A percentile compares a stretch with the other conserved stretches of the same genome.
phyloP scores from a whole-genome alignment of 2,329 filamentous ascomycete genomes.

The Ceratocystis harringtonii region DNA sequence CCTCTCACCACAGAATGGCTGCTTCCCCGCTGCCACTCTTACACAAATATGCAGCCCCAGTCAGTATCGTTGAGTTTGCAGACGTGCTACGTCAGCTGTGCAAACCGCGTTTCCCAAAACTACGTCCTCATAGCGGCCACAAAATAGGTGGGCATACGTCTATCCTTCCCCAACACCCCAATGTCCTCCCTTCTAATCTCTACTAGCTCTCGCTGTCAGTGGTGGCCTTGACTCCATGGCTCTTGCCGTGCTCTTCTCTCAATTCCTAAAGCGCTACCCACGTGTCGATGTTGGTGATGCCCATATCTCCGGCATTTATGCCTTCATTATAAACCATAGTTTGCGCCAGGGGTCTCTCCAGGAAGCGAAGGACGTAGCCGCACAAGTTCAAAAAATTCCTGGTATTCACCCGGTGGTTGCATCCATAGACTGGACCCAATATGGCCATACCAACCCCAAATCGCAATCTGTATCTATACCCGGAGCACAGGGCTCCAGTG shows the following conservation, averaged over 20 bases:
- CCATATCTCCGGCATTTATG: slow-evolving; percentile 28
- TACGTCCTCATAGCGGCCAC: background rate
- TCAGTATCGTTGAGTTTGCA: slow-evolving; percentile 1
- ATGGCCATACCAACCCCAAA: slow-evolving; percentile 6
- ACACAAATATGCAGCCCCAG: background rate
- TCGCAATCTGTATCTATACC: background rate
- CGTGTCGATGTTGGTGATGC: slow-evolving; percentile 32
- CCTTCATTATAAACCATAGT: slow-evolving; percentile 42
- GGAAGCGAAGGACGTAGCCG: slow-evolving; percentile 37
- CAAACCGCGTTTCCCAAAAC: background rate
- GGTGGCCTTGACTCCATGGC: slow-evolving; percentile 98
- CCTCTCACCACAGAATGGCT: background rate
- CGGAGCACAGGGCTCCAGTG: background rate
- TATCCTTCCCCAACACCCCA: background rate
- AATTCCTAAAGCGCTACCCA: slow-evolving; percentile 26
- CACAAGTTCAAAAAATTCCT: slow-evolving; percentile 26
- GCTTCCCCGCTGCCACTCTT: background rate
- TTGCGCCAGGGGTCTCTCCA: slow-evolving; percentile 36
- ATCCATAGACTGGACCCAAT: slow-evolving; percentile 22
- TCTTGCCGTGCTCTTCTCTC: slow-evolving; percentile 57
- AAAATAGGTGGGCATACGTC: slow-evolving; percentile 3
- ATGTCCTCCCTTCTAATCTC: background rate
- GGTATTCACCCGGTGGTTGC: slow-evolving; percentile 22
- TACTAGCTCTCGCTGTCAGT: slow-evolving; percentile 61
- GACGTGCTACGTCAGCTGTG: slow-evolving; percentile 3